Evolutionary conservation across 2,329 filamentous ascomycete species (phyloP), one percentile per base, ranked within the genome.

Genomic region (Ophioceras dolichostomum): DNA sequence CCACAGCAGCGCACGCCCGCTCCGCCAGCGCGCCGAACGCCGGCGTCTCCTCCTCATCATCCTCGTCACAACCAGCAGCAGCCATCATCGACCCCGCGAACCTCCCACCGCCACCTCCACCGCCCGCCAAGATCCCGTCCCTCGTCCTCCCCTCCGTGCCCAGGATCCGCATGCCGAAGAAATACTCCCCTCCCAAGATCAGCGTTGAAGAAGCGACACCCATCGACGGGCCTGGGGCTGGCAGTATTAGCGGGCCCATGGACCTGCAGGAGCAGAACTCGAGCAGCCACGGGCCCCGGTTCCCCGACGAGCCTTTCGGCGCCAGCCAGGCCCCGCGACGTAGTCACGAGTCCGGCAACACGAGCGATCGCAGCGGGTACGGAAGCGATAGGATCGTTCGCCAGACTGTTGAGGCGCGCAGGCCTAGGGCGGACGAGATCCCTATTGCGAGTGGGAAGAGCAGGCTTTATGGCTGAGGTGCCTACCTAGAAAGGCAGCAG

Each of bases 101-200:
- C 20, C 28, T 32, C 14, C 38, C 34, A 4, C 50, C 50, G 2
- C 47, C 50, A 9, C 53, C 53, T 3, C 52, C 54, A 2, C 37
- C 41, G 1, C 50, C 1, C 35, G 45, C 3, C 2, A 55, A 45
- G 22, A 51, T 62, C 1, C 58, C 61, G 0, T 53, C 54, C 0
- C 47, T 68, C 7, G 35, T 46, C 1, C 48, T 63, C 2, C 59
- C 64, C 0, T 60, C 62, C 0, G 42, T 65, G 1, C 52, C 52
- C 2, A 59, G 58, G 18, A 47, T 65, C 0, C 49, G 54, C 0
- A 47, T 62, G 10, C 59, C 65, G 0, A 67, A 59, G 45, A 59
- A 60, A 44, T 61, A 65, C 45, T 41, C 47, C 1, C 61, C 64
- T 1, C 62, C 61, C 0, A 44, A 46, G 12, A 54, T 65, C 13